These are phyloP conservation scores for Heimioporus sp. DNA, from an alignment of 768 basidiomycete species.

Conservation along the genomic window DNA sequence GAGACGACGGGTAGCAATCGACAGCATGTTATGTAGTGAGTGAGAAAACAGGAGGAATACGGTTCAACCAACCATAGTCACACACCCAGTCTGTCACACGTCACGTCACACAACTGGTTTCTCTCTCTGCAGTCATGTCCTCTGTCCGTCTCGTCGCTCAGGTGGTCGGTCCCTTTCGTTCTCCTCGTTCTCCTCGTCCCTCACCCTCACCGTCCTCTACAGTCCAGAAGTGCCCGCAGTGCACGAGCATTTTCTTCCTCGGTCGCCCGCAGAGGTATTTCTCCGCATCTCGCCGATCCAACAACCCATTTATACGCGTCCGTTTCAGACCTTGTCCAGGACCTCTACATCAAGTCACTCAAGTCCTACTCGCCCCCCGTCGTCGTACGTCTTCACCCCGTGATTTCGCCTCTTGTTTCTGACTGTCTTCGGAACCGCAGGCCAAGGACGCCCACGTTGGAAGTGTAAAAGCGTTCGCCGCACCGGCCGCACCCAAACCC, in stretches of 20 bases:
- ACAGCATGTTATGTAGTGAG: too few relatives aligned
- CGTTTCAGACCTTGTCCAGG: conserved; percentile 82
- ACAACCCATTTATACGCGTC: background rate
- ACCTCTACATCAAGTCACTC: conserved; percentile 87
- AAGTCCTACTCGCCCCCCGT: conserved; percentile 83
- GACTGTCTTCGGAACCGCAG: conserved; percentile 39
- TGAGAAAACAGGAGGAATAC: too few relatives aligned
- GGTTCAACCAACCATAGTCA: too few relatives aligned
- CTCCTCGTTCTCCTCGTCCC: background rate
- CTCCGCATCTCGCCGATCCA: conserved; percentile 28
- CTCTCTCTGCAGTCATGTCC: conserved; percentile 58
- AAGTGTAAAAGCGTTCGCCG: conserved; percentile 75
- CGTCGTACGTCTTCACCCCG: conserved; percentile 47
- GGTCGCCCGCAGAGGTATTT: conserved; percentile 59
- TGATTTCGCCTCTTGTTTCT: background rate
- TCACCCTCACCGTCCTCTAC: conserved; percentile 11
- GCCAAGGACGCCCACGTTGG: conserved; percentile 90
- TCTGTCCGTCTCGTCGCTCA: conserved; percentile 55
- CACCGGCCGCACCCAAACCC: conserved; percentile 70
- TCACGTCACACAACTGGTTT: conserved; percentile 43
- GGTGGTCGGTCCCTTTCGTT: conserved; percentile 30
- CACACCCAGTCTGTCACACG: background rate
- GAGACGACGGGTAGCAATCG: conserved; percentile 35
- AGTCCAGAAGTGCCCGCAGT: conserved; percentile 47
- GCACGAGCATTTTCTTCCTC: conserved; percentile 62